Conservation (phyloP, 176 grass and related monocot species). For the Raddia guianensis region DNA sequence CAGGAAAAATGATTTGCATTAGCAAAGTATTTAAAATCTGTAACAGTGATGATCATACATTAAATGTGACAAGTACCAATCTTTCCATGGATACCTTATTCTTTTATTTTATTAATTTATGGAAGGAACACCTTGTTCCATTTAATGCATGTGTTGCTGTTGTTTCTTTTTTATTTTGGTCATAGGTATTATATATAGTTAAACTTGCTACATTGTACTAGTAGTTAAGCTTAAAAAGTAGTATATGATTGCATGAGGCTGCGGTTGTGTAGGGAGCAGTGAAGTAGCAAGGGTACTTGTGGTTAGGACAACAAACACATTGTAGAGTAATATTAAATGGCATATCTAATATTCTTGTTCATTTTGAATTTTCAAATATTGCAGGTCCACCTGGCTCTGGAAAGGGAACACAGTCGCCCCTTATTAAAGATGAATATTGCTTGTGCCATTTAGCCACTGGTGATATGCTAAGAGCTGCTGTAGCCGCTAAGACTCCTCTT, state of each 20-base stretch:
- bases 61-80: background rate
- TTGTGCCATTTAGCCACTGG: conserved; percentile 97
- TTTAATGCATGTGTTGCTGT: background rate
- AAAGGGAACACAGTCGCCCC: conserved; percentile 89
- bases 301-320: background rate
- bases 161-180: background rate
- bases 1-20: background rate
- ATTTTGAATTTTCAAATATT: conserved; percentile 13
- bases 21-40: background rate
- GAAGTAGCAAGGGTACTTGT: background rate
- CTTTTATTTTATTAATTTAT: too few species aligned
- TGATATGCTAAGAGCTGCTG: conserved; percentile 97
- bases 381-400: conserved; percentile 93
- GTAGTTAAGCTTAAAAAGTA: background rate
- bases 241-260: background rate
- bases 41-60: background rate
- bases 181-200: background rate
- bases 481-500: conserved; percentile 87
- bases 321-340: background rate
- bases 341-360: background rate
- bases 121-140: background rate
- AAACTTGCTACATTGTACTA: background rate
- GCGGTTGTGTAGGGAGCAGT: background rate
- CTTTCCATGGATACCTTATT: background rate
- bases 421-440: conserved; percentile 96